These are phyloP conservation scores for Vitis riparia DNA, from an alignment of 164 flowering plant species.

Conservation along the genomic window DNA sequence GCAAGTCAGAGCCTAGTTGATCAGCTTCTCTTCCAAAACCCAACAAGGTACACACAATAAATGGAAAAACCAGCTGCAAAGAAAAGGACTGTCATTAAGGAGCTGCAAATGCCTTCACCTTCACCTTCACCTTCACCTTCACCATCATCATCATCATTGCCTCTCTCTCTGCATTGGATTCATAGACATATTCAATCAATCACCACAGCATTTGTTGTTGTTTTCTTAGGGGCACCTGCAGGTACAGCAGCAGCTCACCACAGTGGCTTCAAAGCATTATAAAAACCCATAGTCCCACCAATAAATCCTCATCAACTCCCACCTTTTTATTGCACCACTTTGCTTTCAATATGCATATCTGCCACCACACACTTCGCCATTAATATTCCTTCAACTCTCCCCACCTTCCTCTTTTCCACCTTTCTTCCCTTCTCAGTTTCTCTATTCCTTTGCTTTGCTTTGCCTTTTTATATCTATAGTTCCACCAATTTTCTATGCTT, in stretches of 20 bases:
- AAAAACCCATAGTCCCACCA: conserved; percentile 41
- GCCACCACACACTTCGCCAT: conserved; percentile 47
- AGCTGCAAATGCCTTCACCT: conserved; percentile 11
- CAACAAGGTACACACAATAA: conserved; percentile 9
- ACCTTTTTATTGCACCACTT: conserved; percentile 32
- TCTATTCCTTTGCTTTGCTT: conserved; percentile 6
- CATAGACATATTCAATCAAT: conserved; percentile 14
- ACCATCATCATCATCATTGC: conserved; percentile 37
- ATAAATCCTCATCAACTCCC: conserved; percentile 4
- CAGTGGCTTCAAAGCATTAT: conserved; percentile 29
- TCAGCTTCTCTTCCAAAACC: too few species aligned
- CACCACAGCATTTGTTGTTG: neutral
- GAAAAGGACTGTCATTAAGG: conserved; percentile 24
- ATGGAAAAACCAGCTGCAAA: conserved; percentile 3
- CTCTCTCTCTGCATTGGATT: conserved; percentile 30
- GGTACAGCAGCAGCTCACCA: too few species aligned
- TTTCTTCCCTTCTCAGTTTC: conserved; percentile 32
- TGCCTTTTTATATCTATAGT: conserved; percentile 9
- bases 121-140: conserved; percentile 8
- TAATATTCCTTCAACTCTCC: conserved; percentile 28
- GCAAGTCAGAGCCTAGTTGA: too few species aligned
- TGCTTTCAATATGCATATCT: conserved; percentile 45
- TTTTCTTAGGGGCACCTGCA: neutral
- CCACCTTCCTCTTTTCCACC: conserved; percentile 1
- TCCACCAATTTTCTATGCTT: conserved; percentile 15